Evolutionary conservation across 2,329 filamentous ascomycete genomes (phyloP).

Genomic region (Diaporthe capsici): DNA sequence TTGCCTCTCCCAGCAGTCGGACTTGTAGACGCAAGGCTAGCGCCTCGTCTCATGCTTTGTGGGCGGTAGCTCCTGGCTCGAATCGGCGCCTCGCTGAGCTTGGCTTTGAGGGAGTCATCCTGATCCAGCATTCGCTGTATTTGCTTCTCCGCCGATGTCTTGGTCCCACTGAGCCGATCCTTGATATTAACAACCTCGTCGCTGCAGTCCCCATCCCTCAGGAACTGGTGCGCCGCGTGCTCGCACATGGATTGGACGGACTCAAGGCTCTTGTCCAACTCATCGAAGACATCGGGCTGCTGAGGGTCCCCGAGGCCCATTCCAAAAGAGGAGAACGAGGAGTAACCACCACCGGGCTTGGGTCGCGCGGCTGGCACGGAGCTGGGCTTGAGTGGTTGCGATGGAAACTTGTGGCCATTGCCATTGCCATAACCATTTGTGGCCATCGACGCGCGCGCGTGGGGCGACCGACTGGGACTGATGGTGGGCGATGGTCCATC

Average conservation of each 20-base stretch:
- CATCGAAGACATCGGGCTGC: conserved; percentile 72
- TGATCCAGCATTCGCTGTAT: conserved; percentile 67
- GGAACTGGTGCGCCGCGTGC: conserved; percentile 87
- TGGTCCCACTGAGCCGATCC: conserved; percentile 73
- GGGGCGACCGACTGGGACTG: conserved; percentile 44
- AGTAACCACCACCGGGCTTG: conserved; percentile 40
- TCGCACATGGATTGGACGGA: conserved; percentile 86
- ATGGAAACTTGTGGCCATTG: background rate
- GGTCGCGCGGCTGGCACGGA: conserved; percentile 36
- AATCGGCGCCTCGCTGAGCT: conserved; percentile 53
- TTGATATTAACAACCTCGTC: conserved; percentile 81
- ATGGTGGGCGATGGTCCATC: conserved; percentile 40
- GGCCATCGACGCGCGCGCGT: conserved; percentile 42
- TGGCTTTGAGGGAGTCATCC: conserved; percentile 62
- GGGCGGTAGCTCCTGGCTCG: conserved; percentile 66
- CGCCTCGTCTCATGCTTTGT: conserved; percentile 66
- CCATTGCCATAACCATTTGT: conserved; percentile 4
- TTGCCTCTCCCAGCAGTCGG: conserved; percentile 37
- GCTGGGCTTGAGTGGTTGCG: background rate
- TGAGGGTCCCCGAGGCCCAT: conserved; percentile 49
- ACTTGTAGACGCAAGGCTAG: conserved; percentile 44
- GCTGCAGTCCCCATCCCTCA: conserved; percentile 89
- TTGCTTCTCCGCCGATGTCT: conserved; percentile 72
- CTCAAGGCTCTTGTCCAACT: conserved; percentile 84
- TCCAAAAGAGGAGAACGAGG: conserved; percentile 38